A percentile compares a stretch with the other conserved stretches of the same genome.
phyloP scores from a whole-genome alignment of 139 green algal species.

The Ulvella scutata region DNA sequence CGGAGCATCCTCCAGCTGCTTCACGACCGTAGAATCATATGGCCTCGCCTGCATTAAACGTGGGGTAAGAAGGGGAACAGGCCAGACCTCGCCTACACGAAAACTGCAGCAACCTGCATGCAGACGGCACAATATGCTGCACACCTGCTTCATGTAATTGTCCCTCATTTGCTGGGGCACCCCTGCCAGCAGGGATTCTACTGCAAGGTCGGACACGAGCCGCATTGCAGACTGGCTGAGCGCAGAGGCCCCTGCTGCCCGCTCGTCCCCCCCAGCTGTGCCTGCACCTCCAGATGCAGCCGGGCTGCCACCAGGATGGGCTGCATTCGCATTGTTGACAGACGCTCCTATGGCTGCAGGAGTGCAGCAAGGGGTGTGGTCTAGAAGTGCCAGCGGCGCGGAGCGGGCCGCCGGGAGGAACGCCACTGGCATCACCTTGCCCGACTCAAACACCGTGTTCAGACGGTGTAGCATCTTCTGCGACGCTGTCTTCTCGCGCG shows the following conservation, averaged over 20 bases:
- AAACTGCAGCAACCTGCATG: neutral
- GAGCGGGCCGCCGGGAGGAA: constrained; percentile 53
- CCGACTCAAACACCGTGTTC: constrained; percentile 39
- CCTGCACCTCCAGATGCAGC: neutral
- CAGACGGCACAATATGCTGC: neutral
- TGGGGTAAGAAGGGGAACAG: too few relatives aligned
- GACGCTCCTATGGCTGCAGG: neutral
- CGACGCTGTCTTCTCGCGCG: neutral
- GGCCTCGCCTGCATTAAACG: neutral
- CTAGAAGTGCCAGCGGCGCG: constrained; percentile 46
- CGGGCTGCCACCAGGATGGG: neutral
- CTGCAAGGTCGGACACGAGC: neutral
- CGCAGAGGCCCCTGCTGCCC: neutral
- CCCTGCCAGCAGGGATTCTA: neutral
- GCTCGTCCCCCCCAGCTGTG: neutral
- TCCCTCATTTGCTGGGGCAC: constrained; percentile 1
- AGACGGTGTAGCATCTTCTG: constrained; percentile 33
- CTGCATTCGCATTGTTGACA: neutral
- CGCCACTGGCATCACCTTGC: constrained; percentile 59
- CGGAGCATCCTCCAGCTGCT: constrained; percentile 30
- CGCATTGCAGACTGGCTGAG: neutral
- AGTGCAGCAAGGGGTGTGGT: neutral
- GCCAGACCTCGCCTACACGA: too few relatives aligned
- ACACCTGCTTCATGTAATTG: neutral
- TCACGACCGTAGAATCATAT: neutral